A percentile compares a stretch with the other conserved stretches of the same genome.
These are phyloP conservation scores for Podospora pseudoanserina DNA, from an alignment of 495 filamentous ascomycete species.

Conservation along the genomic window DNA sequence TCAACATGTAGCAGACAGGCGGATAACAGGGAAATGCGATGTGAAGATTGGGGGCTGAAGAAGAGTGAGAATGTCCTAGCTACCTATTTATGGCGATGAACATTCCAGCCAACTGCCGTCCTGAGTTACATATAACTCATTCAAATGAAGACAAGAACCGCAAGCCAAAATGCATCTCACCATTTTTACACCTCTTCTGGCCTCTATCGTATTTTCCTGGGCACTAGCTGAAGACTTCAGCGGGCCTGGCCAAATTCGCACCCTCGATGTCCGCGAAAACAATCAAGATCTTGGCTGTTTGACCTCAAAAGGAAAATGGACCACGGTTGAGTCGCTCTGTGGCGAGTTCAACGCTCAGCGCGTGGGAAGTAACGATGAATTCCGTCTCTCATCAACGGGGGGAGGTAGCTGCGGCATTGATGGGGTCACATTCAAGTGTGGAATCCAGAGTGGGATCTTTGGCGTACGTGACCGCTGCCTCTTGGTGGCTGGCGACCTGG, in stretches of 20 bases:
- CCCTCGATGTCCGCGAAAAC: conserved; percentile 10
- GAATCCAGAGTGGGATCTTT: conserved; percentile 3
- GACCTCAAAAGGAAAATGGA: conserved; percentile 17
- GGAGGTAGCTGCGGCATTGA: conserved; percentile 9
- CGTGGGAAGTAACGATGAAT: neutral
- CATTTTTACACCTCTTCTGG: neutral
- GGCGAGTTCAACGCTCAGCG: conserved; percentile 8
- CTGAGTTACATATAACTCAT: neutral
- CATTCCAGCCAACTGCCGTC: neutral
- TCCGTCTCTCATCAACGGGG: neutral
- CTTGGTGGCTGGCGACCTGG: neutral
- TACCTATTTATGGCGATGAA: neutral
- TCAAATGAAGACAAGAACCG: neutral
- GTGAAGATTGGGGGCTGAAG: no score
- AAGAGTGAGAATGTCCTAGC: no score
- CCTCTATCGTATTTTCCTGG: neutral
- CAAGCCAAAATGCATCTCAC: neutral
- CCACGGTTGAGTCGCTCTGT: conserved; percentile 15
- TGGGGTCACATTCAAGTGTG: conserved; percentile 9
- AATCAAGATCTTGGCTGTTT: conserved; percentile 20
- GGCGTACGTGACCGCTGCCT: conserved; percentile 1
- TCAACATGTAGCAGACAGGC: no score
- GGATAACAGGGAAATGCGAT: no score
- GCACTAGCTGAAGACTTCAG: neutral
- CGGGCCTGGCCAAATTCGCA: conserved; percentile 19